A percentile compares a stretch with the other conserved stretches of the same genome.
Evolutionary conservation across 2,329 filamentous ascomycete genomes (phyloP).

Genomic region (Fusarium scirpi): DNA sequence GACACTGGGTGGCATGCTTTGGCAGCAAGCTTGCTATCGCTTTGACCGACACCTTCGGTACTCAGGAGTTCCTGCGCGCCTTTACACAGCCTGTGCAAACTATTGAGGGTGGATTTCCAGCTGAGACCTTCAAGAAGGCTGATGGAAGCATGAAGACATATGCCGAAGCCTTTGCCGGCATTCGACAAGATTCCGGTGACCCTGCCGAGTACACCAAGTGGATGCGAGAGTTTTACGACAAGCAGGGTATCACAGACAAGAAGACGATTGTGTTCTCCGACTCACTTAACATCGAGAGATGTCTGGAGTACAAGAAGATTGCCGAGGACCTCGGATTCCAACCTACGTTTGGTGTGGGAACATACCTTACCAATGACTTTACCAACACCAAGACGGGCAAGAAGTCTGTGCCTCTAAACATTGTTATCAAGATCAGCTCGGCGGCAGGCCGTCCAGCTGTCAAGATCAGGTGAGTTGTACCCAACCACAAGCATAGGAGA

Average conservation of each 20-base stretch:
- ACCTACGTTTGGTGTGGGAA: conserved; percentile 93
- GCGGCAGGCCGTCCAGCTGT: conserved; percentile 84
- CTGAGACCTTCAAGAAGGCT: conserved; percentile 56
- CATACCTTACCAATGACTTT: conserved; percentile 96
- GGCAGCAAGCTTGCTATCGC: conserved; percentile 88
- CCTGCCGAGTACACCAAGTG: conserved; percentile 81
- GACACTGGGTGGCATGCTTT: conserved; percentile 92
- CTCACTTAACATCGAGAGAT: conserved; percentile 90
- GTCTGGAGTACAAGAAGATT: conserved; percentile 87
- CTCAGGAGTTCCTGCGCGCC: conserved; percentile 84
- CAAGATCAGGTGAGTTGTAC: conserved; percentile 75
- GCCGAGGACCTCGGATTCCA: conserved; percentile 85
- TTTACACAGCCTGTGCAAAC: conserved; percentile 76
- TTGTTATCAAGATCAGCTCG: conserved; percentile 95
- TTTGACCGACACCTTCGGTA: conserved; percentile 96
- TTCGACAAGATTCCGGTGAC: conserved; percentile 92
- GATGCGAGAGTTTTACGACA: conserved; percentile 85
- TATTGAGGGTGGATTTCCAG: conserved; percentile 56
- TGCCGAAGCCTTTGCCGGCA: conserved; percentile 83
- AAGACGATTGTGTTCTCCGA: conserved; percentile 97
- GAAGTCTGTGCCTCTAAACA: conserved; percentile 93
- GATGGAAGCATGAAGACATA: conserved; percentile 70
- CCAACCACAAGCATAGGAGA: accelerated
- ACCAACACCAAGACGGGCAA: conserved; percentile 75
- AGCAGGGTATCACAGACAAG: conserved; percentile 78